Percentiles rank a stretch among this genome's conserved stretches.
These are phyloP conservation scores for Silene coronaria DNA, from an alignment of 179 eudicot species.

Conservation along the genomic window DNA sequence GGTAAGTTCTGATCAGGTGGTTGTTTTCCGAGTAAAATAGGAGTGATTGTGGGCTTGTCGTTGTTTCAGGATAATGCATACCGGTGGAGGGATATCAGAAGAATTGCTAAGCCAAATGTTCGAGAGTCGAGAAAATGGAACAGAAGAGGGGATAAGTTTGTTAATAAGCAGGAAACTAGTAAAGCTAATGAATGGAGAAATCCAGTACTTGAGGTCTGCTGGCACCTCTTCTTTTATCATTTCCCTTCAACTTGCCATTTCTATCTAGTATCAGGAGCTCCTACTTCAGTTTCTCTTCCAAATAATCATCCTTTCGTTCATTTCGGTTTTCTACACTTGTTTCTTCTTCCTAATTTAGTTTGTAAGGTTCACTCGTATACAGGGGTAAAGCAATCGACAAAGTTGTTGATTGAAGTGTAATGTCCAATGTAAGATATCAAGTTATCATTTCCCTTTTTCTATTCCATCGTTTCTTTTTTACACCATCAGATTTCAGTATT, in stretches of 20 bases:
- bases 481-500: too few species aligned
- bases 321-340: neutral
- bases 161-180: slow-evolving; percentile 68
- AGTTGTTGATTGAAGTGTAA: neutral
- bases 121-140: slow-evolving; percentile 45
- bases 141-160: slow-evolving; percentile 84
- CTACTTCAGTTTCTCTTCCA: neutral
- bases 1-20: too few species aligned
- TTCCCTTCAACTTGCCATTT: slow-evolving; percentile 65
- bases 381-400: neutral
- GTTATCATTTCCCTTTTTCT: too few species aligned
- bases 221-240: slow-evolving; percentile 68
- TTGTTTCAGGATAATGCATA: slow-evolving; percentile 64
- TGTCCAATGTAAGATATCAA: neutral
- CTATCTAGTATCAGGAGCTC: neutral
- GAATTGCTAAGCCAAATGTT: slow-evolving; percentile 77
- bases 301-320: neutral
- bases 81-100: slow-evolving; percentile 78
- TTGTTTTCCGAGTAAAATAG: neutral
- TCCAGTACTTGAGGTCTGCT: slow-evolving; percentile 76
- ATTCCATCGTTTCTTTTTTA: too few species aligned
- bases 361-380: neutral
- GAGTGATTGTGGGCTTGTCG: neutral
- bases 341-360: neutral
- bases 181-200: slow-evolving; percentile 92